Base-by-base conservation (phyloP, 306 rosid species). In the Crotalaria pallida region DNA sequence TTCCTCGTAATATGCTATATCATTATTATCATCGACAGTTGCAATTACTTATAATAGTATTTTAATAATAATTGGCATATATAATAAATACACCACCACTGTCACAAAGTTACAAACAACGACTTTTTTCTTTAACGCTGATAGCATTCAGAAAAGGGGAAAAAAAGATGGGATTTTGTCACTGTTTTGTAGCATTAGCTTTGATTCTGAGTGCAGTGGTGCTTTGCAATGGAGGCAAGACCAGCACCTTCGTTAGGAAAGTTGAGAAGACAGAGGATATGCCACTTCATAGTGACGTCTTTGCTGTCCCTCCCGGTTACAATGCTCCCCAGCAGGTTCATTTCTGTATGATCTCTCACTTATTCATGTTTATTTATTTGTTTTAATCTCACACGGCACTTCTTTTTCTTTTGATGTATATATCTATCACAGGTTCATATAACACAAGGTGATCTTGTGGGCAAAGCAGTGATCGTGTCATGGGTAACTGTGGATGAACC, bases 251-350 rank as follows among this genome's bases (percentile, higher is more conserved):
- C 38, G 53, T 82, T 15, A 77, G 96, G 75, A 45, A 64, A 34
- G 53, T 43, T 2, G 85, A 81, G 55, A 72, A 77, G 16, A 17
- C 75, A 1, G 4, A 4, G 10, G 98, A 93, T 62, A 87, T 90
- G 73, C 73, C 82, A 24, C 71, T 52, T 65, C 75, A 50, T 44
- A 93, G 92, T 10, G 92, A 87, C 9, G 96, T 88, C 0, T 93
- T 88, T 68, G 64, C 49, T 21, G 74, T 75, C 3, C 96, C 97
- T 69, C 58, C 85, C 1, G 96, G 97, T 21, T 77, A 80, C 21
- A 93, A 93, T 74, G 83, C 96, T 53, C 90, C 98, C 0, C 96
- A 90, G 31, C 98, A 90, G 88, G 98, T 83, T 34, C 13, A 4
- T 10, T 7, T 7, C 12, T 3, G 5, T 13, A 23, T 19, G 1